Base-by-base conservation (phyloP, 2,329 filamentous ascomycete species). In the Fusarium concolor region DNA sequence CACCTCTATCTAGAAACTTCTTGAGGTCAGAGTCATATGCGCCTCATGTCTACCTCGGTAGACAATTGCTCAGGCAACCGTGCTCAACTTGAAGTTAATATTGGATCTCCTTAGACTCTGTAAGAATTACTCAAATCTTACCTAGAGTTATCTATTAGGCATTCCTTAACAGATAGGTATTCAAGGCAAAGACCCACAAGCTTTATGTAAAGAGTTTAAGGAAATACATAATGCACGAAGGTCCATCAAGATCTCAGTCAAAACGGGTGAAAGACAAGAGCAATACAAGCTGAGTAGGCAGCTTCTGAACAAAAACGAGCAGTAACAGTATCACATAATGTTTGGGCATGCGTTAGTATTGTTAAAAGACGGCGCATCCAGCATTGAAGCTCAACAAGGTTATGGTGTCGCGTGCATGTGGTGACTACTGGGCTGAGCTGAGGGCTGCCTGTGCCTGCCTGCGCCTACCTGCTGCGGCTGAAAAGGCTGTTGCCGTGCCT, bases 391-490 rank as follows among this genome's bases (percentile, higher is more conserved):
- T 35, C 33, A 43, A 17, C 38, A 38, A 41, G 33, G 43, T 12
- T 14, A 47, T 33, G 33, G 42, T 58, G 43, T 46, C 39, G 47
- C n/a, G 39, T 62, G 60, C 37, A 45, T 54, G 46, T 43, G 17
- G 24, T 24, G 6, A 24, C 22, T 24, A 4, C 22, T 24, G 6
- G 6, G 22, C 22, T 24, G 22, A 24, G 22, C 22, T 24, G 22
- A 24, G 22, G 26, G 29, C 5, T 18, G 42, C 17, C 7, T 5
- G 17, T 28, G 22, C n/a, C 14, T 18, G 15, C 28, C 26, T n/a
- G 8, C 24, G 24, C 45, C 41, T 65, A 41, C 52, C 51, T 38
- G 42, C 51, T 59, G 42, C 31, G 49, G 44, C 55, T 65, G 56
- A 29, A 44, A 49, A 35, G 37, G 28, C 39, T 50, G n/a, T n/a